Evolutionary conservation across 768 basidiomycete species (phyloP), one percentile per base, ranked within the genome.

Genomic region (Mycena floridula): DNA sequence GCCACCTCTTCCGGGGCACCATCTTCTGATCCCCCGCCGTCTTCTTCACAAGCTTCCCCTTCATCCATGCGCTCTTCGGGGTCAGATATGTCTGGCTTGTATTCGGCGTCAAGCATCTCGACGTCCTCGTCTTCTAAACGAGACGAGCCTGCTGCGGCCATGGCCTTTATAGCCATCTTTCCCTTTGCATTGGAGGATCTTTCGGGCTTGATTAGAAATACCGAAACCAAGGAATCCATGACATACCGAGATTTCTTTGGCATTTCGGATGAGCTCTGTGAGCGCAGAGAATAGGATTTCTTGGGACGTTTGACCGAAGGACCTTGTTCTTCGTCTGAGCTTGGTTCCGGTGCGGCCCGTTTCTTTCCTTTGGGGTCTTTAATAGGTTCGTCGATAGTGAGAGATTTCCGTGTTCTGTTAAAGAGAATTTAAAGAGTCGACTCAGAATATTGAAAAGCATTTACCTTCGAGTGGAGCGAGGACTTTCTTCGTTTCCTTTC

Each of bases 361-460:
- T 94, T 95, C 81, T 96, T 96, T 47, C 91, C 93, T 66, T 94
- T 94, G 52, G 65, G 64, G 66, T 90, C 88, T 58, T 74, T 74
- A 3, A 68, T 53, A 40, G 83, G 78, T 73, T 91, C 89, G 81
- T 81, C 82, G 65, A 89, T 90, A 46, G 77, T 67, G 66, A 76
- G 62, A 54, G 69, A 50, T 43, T 59, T 44, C 40, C 80, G 78
- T 57, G 82, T 79, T 55, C 76, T 68, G 62, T 85, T 89, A 57
- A 44, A 49, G 50, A 53, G 52, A 39, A 8, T 39, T 32, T 9
- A 9, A 9, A 32, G 38, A 39, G n/a, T 3, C n/a, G 13, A 4
- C 8, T 20, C 23, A 39, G 38, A 13, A 11, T 39, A 3, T 3
- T 5, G 3, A 8, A 11, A 4, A 16, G 38, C 5, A 39, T 13